Conservation (phyloP, 192 early-diverging fungal genomes). For the Backusella tarrabulga region DNA sequence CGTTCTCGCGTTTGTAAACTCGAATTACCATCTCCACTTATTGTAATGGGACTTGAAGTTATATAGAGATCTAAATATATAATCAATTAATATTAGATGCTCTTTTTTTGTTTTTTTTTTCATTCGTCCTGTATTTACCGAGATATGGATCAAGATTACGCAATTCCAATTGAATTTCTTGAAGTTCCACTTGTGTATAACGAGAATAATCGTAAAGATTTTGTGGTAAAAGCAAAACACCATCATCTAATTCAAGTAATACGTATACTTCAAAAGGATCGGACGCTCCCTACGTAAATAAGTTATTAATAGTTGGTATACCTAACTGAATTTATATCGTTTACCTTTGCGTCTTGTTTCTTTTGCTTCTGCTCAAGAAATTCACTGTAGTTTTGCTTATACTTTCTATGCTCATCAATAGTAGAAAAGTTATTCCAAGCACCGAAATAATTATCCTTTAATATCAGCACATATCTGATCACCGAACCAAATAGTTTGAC, state of each 20-base stretch:
- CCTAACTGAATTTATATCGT: background rate
- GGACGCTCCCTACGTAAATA: slow-evolving; percentile 7
- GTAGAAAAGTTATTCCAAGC: slow-evolving; percentile 55
- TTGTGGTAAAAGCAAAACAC: slow-evolving; percentile 51
- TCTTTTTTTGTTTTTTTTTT: background rate
- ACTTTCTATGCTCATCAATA: slow-evolving; percentile 59
- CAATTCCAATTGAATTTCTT: slow-evolving; percentile 63
- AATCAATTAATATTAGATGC: background rate
- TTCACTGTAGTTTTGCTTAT: slow-evolving; percentile 31
- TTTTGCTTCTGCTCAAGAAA: slow-evolving; percentile 35
- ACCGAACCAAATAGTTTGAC: slow-evolving; percentile 67
- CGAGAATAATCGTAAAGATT: slow-evolving; percentile 58
- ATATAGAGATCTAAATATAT: slow-evolving; percentile 48
- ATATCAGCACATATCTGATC: slow-evolving; percentile 61
- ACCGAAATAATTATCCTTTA: slow-evolving; percentile 76
- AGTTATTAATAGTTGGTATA: background rate
- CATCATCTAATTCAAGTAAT: slow-evolving; percentile 44
- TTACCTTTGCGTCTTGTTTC: slow-evolving; percentile 52
- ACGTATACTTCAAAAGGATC: slow-evolving; percentile 62
- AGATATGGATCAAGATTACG: slow-evolving; percentile 63
- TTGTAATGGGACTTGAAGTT: slow-evolving; percentile 53
- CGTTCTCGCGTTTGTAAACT: slow-evolving; percentile 23
- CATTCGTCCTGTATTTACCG: slow-evolving; percentile 36
- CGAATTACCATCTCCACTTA: slow-evolving; percentile 38
- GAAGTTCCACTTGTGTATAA: slow-evolving; percentile 55